Evolutionary conservation across 2,329 filamentous ascomycete species (phyloP), one percentile per base, ranked within the genome.

Genomic region (Exophiala spinifera): DNA sequence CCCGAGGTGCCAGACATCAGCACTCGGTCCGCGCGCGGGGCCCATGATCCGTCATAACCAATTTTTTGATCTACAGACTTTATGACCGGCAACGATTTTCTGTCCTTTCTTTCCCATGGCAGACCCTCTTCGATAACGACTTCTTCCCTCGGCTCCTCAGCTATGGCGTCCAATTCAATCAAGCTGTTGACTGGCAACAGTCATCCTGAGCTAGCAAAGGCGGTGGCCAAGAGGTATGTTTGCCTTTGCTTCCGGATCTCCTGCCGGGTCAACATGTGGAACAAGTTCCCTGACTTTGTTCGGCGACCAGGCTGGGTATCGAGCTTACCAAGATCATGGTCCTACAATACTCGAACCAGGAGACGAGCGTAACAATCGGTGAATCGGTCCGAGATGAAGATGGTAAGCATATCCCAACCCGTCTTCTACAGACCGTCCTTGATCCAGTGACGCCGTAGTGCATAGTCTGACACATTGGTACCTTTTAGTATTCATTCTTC

Each of bases 321-420:
- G 82, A 86, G 68, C 74, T 86, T 65, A 83, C 83, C 60, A 85
- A 85, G 74, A 84, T 86, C 60, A 80, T 86, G 74, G 84, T 87
- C 47, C 71, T 83, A 39, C 82, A 86, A 63, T 85, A 85, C 67
- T 85, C 82, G 43, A 86, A 86, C 67, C 82, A 86, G 61, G 74
- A 75, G 63, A 76, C 74, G 25, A 74, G 71, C 60, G 91, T 97
- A 54, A 96, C 91, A 17, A 95, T 96, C 65, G 91, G 92, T 70
- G 92, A 97, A 77, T 95, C 89, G 60, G 92, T 97, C 51, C 83
- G 92, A 74, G 92, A 97, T 71, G 92, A 97, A 80, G 92, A 97
- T 83, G 85, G 84, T 88, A 80, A n/a, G n/a, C 66, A 48, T 42
- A 15, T 43, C 20, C 15, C 36, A 25, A 21, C 45, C 42, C 44